Conservation (phyloP, 352 stramenopile genomes). For the Globisporangium nunn region DNA sequence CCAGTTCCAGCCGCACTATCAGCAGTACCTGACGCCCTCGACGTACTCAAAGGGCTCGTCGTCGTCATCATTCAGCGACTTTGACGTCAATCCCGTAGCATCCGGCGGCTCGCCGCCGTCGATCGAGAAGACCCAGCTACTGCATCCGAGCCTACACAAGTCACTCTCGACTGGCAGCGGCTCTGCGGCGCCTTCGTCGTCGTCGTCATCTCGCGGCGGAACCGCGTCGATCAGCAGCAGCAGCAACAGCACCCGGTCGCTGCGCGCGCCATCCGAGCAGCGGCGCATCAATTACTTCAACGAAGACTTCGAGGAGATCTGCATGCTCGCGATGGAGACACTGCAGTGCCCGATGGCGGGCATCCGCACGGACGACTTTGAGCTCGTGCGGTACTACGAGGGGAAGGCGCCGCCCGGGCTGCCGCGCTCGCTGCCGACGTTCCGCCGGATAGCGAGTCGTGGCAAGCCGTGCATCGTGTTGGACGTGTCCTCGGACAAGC, state of each 20-base stretch:
- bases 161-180: slow-evolving; percentile 14
- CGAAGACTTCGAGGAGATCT: slow-evolving; percentile 86
- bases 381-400: slow-evolving; percentile 80
- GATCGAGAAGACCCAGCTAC: slow-evolving; percentile 9
- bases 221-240: slow-evolving; percentile 21
- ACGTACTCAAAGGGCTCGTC: slow-evolving; percentile 24
- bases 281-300: slow-evolving; percentile 84
- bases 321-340: slow-evolving; percentile 82
- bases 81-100: slow-evolving; percentile 28
- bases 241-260: slow-evolving; percentile 26
- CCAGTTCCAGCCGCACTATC: slow-evolving; percentile 1
- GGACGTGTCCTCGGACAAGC: slow-evolving; percentile 82
- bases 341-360: slow-evolving; percentile 81
- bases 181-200: slow-evolving; percentile 15
- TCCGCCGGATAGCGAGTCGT: slow-evolving; percentile 74
- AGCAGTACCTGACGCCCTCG: not conserved
- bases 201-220: slow-evolving; percentile 7
- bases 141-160: slow-evolving; percentile 14
- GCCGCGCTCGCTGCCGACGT: slow-evolving; percentile 74
- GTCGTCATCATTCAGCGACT: slow-evolving; percentile 39
- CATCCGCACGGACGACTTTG: slow-evolving; percentile 83
- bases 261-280: slow-evolving; percentile 12
- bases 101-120: not conserved
- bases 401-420: slow-evolving; percentile 41
- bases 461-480: slow-evolving; percentile 87